These are phyloP conservation scores for Colletotrichum agaves DNA, from an alignment of 2,329 filamentous ascomycete genomes.

Conservation along the genomic window DNA sequence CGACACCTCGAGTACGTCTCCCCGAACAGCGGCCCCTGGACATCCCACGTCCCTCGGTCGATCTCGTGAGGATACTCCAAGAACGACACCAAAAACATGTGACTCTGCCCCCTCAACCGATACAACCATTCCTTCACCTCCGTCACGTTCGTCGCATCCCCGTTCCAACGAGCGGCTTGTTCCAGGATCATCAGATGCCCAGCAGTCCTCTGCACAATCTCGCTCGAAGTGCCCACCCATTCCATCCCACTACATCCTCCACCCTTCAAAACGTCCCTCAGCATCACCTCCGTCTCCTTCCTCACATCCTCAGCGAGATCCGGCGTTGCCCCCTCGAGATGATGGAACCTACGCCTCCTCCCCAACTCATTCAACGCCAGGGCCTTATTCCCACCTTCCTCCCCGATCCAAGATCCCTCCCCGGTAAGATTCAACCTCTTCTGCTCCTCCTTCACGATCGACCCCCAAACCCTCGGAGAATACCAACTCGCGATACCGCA, in stretches of 20 bases:
- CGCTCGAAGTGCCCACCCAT: conserved; percentile 53
- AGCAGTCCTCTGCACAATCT: conserved; percentile 54
- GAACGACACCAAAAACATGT: conserved; percentile 56
- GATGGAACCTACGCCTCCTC: conserved; percentile 51
- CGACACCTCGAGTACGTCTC: conserved; percentile 54
- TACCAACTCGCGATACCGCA: conserved; percentile 60
- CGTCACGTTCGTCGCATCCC: conserved; percentile 40
- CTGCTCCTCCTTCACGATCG: conserved; percentile 47
- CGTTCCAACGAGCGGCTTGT: conserved; percentile 40
- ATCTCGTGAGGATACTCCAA: conserved; percentile 53
- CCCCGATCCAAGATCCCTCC: conserved; percentile 51
- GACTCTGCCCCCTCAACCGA: conserved; percentile 50
- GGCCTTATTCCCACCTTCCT: conserved; percentile 41
- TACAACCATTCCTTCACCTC: conserved; percentile 45
- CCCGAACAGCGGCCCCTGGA: conserved; percentile 47
- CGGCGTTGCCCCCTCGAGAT: conserved; percentile 45
- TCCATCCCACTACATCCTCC: conserved; percentile 53
- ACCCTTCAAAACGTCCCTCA: conserved; percentile 40
- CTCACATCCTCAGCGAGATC: conserved; percentile 50
- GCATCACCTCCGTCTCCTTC: conserved; percentile 43
- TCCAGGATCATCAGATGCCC: conserved; percentile 47
- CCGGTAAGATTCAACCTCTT: conserved; percentile 53
- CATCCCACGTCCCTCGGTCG: conserved; percentile 44
- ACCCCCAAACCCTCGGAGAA: conserved; percentile 46
- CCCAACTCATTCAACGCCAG: conserved; percentile 47